These are phyloP conservation scores for Xylariales sp. DNA, from an alignment of 2,329 filamentous ascomycete genomes.

Conservation along the genomic window DNA sequence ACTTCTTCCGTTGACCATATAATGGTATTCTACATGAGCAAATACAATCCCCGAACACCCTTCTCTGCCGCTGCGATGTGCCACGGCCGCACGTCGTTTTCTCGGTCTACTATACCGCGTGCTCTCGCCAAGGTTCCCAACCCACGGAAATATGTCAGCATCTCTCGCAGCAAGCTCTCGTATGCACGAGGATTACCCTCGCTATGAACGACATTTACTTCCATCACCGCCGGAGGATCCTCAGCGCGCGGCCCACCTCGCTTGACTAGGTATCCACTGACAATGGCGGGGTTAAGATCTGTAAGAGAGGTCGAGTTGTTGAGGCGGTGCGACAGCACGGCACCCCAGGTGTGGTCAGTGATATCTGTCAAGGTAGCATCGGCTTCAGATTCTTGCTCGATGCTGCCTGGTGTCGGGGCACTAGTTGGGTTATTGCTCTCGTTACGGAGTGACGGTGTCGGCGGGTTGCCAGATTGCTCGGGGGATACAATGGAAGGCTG, in stretches of 20 bases:
- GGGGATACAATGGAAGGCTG: constrained; percentile 56
- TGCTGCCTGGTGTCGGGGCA: constrained; percentile 41
- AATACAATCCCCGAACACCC: constrained; percentile 60
- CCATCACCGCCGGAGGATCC: constrained; percentile 57
- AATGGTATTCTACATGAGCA: constrained; percentile 63
- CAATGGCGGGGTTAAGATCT: constrained; percentile 52
- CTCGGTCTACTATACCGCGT: constrained; percentile 56
- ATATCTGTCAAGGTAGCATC: constrained; percentile 69
- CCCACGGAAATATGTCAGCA: constrained; percentile 64
- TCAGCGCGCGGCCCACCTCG: constrained; percentile 50
- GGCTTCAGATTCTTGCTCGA: constrained; percentile 43
- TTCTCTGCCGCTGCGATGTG: constrained; percentile 71
- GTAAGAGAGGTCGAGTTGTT: constrained; percentile 54
- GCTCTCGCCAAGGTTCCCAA: constrained; percentile 65
- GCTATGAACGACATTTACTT: constrained; percentile 59
- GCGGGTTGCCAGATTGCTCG: constrained; percentile 49
- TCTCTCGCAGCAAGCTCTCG: constrained; percentile 65
- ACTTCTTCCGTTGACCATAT: too few species aligned
- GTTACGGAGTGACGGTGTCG: constrained; percentile 40
- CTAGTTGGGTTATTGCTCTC: constrained; percentile 23
- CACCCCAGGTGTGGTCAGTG: constrained; percentile 72
- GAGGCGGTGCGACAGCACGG: constrained; percentile 63
- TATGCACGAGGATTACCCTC: constrained; percentile 50
- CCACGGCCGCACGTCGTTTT: constrained; percentile 67
- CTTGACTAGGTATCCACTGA: constrained; percentile 64